These are phyloP conservation scores for Ceratocystis huliohia DNA, from an alignment of 2,329 filamentous ascomycete genomes.

Conservation along the genomic window DNA sequence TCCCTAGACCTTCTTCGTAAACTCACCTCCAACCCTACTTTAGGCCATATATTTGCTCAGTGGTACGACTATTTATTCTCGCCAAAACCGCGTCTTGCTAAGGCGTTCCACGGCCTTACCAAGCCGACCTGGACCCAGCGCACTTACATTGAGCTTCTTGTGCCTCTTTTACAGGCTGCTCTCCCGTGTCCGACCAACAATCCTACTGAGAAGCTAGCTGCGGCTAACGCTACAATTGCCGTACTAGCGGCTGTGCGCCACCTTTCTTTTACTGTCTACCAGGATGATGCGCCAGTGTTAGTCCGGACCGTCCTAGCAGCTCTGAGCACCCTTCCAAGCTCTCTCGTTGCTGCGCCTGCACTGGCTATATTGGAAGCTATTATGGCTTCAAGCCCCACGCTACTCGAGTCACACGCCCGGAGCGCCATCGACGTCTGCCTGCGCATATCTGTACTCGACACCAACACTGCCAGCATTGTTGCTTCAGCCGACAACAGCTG, in stretches of 20 bases:
- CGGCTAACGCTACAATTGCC: conserved; percentile 35
- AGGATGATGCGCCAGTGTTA: conserved; percentile 37
- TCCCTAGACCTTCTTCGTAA: conserved; percentile 30
- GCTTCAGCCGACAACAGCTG: conserved; percentile 24
- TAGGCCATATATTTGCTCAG: conserved; percentile 32
- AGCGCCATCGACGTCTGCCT: conserved; percentile 37
- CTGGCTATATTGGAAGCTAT: conserved; percentile 38
- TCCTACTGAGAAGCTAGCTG: conserved; percentile 26
- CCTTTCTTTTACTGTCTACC: conserved; percentile 39
- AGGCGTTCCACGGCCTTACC: conserved; percentile 33
- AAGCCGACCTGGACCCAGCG: conserved; percentile 39
- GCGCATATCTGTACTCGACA: conserved; percentile 29
- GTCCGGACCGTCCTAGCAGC: conserved; percentile 39
- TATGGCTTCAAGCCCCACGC: conserved; percentile 35
- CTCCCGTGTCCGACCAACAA: conserved; percentile 27
- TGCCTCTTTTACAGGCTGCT: conserved; percentile 35
- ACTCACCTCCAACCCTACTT: conserved; percentile 27
- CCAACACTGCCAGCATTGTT: conserved; percentile 24
- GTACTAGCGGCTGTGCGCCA: conserved; percentile 39
- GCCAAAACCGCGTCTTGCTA: conserved; percentile 30
- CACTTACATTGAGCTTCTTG: conserved; percentile 36
- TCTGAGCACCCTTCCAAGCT: conserved; percentile 32
- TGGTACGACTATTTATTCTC: conserved; percentile 34
- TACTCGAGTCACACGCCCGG: conserved; percentile 37
- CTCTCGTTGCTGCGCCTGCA: conserved; percentile 36